phyloP scores from a whole-genome alignment of 1,284 basidiomycete genomes.

The Heterobasidion occidentale region DNA sequence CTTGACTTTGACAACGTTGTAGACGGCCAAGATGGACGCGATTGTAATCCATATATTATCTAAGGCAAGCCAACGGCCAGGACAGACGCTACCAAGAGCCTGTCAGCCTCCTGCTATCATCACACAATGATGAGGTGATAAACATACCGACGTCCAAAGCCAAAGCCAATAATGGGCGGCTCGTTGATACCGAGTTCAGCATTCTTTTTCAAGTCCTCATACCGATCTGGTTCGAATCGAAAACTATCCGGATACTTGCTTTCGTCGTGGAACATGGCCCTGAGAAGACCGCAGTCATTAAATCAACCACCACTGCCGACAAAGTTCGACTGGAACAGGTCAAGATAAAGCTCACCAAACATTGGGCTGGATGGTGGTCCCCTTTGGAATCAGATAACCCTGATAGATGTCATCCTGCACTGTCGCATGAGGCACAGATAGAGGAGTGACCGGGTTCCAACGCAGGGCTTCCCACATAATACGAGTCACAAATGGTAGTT shows the following conservation, averaged over 20 bases:
- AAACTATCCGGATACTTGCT: background rate
- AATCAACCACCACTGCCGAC: background rate
- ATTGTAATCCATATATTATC: slow-evolving; percentile 41
- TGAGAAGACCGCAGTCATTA: background rate
- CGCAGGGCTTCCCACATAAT: background rate
- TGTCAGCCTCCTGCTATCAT: no score
- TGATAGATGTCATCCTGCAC: slow-evolving; percentile 5
- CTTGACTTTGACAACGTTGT: slow-evolving; percentile 30
- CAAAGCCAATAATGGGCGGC: background rate
- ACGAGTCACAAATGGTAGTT: slow-evolving; percentile 2
- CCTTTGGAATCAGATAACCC: slow-evolving; percentile 4
- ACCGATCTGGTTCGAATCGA: slow-evolving; percentile 1
- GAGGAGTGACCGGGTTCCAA: background rate
- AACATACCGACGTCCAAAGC: slow-evolving; percentile 1
- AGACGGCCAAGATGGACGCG: slow-evolving; percentile 35
- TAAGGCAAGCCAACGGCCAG: slow-evolving; percentile 34
- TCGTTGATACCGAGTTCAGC: background rate
- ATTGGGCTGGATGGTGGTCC: background rate
- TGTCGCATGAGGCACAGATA: background rate
- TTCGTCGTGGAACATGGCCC: slow-evolving; percentile 2
- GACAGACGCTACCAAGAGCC: slow-evolving; percentile 28
- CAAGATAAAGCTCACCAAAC: background rate
- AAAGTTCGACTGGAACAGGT: background rate
- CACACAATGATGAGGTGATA: slow-evolving; percentile 6
- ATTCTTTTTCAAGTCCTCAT: background rate